Percentiles rank a stretch among this genome's conserved stretches.
Conservation (phyloP, 2,329 filamentous ascomycete genomes). For the Hymenoscyphus fraxineus region DNA sequence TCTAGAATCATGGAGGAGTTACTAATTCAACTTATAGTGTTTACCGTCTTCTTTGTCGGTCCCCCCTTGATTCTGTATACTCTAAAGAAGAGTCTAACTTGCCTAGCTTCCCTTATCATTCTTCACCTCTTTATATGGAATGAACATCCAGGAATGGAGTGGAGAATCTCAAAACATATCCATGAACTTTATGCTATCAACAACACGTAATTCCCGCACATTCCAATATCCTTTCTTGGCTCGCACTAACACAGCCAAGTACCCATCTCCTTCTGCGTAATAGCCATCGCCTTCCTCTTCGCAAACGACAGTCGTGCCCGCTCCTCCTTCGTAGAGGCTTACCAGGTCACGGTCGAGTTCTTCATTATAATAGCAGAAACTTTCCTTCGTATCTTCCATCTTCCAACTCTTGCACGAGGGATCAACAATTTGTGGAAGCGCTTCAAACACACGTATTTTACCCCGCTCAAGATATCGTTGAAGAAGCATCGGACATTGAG, state of each 20-base stretch:
- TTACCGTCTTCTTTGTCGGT: not conserved
- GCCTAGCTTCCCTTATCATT: not conserved
- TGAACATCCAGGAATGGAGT: not conserved
- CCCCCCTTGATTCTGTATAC: not conserved
- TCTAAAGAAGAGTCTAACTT: not conserved
- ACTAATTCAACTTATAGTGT: not conserved
- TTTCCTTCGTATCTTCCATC: not conserved
- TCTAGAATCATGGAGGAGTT: not conserved
- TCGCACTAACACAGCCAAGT: not conserved
- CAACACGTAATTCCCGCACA: not conserved
- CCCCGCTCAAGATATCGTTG: not conserved
- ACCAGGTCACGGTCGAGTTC: not conserved
- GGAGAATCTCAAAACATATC: not conserved
- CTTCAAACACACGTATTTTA: not conserved
- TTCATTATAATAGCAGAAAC: not conserved
- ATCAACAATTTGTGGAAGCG: not conserved
- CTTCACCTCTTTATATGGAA: not conserved
- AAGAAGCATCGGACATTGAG: not conserved
- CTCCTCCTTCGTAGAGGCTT: not conserved
- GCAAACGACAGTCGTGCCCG: not conserved
- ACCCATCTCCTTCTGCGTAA: not conserved
- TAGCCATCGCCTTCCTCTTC: not conserved
- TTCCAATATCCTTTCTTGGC: not conserved
- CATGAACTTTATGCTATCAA: conserved; percentile 1
- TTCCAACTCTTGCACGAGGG: not conserved